These are phyloP conservation scores for Suillus sp. DNA, from an alignment of 768 basidiomycete species.

Conservation along the genomic window DNA sequence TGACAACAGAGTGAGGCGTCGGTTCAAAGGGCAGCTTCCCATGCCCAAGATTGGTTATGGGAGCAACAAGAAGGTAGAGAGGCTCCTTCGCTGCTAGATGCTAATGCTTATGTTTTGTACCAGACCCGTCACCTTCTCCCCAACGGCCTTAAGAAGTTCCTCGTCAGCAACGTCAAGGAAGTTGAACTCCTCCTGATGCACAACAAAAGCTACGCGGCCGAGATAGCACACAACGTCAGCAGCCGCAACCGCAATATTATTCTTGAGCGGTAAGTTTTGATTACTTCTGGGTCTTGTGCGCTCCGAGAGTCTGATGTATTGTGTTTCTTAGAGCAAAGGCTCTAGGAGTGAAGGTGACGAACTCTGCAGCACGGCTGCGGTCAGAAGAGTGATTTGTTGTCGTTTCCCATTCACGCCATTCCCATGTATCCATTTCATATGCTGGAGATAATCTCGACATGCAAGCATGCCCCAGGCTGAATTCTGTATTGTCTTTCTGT, in stretches of 20 bases:
- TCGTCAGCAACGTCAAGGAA: conserved; percentile 92
- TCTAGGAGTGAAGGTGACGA: conserved; percentile 91
- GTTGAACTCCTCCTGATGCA: conserved; percentile 97
- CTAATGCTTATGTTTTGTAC: conserved; percentile 9
- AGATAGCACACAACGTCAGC: conserved; percentile 95
- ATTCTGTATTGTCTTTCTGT: conserved; percentile 11
- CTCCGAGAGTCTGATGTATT: conserved; percentile 13
- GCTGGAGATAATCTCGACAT: conserved; percentile 48
- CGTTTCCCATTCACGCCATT: conserved; percentile 39
- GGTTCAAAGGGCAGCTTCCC: conserved; percentile 92
- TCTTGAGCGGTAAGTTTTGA: conserved; percentile 69
- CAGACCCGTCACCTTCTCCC: conserved; percentile 95
- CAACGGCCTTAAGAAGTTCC: conserved; percentile 93
- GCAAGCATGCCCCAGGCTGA: conserved; percentile 47
- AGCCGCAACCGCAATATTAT: conserved; percentile 93
- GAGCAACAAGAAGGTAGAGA: conserved; percentile 76
- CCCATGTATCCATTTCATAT: conserved; percentile 58
- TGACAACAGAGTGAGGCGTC: conserved; percentile 94
- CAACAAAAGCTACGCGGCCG: conserved; percentile 94
- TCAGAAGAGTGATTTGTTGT: conserved; percentile 78
- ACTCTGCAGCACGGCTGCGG: conserved; percentile 88
- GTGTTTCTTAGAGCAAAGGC: conserved; percentile 66
- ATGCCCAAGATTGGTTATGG: conserved; percentile 94
- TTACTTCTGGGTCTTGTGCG: neutral
- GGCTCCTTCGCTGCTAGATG: neutral